Conservation (phyloP, 2,329 filamentous ascomycete species). For the Bisporella sp. region DNA sequence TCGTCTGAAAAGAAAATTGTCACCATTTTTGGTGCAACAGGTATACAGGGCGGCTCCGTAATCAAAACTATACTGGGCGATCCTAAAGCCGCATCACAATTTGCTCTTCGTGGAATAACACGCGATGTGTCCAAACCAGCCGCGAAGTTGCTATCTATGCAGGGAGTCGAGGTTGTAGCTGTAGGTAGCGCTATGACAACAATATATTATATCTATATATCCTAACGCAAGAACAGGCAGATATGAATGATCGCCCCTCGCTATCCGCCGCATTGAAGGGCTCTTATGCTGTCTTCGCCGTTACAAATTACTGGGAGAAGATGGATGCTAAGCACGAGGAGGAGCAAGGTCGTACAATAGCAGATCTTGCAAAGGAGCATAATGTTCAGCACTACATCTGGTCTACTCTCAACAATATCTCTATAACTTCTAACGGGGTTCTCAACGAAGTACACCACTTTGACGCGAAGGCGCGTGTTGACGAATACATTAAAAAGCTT, state of each 20-base stretch:
- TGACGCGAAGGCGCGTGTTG: background rate
- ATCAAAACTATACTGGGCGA: conserved; percentile 36
- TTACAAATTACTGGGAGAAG: conserved; percentile 20
- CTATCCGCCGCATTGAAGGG: conserved; percentile 24
- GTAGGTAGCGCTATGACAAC: conserved; percentile 1
- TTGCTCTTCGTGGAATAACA: conserved; percentile 39
- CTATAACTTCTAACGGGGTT: conserved; percentile 29
- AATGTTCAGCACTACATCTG: conserved; percentile 37
- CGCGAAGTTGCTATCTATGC: conserved; percentile 30
- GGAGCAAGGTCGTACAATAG: conserved; percentile 28
- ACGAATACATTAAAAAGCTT: no score
- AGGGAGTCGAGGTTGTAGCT: conserved; percentile 36
- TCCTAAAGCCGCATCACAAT: conserved; percentile 31
- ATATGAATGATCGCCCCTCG: conserved; percentile 33
- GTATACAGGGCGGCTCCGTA: conserved; percentile 43
- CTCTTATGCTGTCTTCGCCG: conserved; percentile 16
- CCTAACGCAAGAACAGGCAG: conserved; percentile 16
- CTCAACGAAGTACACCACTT: conserved; percentile 31
- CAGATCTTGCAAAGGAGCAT: conserved; percentile 30
- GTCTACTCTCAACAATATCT: conserved; percentile 33
- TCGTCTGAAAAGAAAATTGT: conserved; percentile 25
- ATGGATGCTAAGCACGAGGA: conserved; percentile 24
- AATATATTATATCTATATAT: background rate
- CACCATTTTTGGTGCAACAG: conserved; percentile 40
- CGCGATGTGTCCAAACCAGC: conserved; percentile 36